A percentile compares a stretch with the other conserved stretches of the same genome.
These are phyloP conservation scores for Pestalotiopsis sp. DNA, from an alignment of 2,329 filamentous ascomycete species.

Conservation along the genomic window DNA sequence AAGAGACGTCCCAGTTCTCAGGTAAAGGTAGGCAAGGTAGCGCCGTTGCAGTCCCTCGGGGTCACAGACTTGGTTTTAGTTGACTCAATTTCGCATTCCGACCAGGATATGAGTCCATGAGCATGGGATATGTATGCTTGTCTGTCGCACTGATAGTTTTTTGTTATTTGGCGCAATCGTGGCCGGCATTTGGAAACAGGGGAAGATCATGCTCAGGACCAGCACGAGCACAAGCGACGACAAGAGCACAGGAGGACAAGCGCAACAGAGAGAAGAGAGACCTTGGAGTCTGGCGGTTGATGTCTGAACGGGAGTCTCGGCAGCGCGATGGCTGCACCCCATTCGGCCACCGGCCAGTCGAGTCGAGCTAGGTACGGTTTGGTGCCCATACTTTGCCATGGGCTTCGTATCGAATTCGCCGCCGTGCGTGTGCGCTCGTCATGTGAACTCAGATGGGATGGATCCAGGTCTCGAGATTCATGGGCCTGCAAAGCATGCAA, in stretches of 20 bases:
- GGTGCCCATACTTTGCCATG: not conserved
- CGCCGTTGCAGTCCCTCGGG: not conserved
- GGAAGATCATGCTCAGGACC: not conserved
- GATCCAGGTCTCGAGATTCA: not conserved
- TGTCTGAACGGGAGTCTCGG: not conserved
- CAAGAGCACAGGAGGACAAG: not conserved
- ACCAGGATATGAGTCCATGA: not conserved
- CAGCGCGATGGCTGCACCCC: not conserved
- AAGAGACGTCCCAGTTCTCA: too few relatives aligned
- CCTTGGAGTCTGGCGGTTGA: too few relatives aligned
- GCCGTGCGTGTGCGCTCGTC: not conserved
- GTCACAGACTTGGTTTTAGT: not conserved
- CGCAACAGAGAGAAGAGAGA: not conserved
- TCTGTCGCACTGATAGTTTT: not conserved
- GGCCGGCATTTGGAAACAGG: not conserved
- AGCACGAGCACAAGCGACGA: not conserved
- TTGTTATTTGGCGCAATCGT: not conserved
- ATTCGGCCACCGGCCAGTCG: not conserved
- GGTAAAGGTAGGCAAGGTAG: not conserved
- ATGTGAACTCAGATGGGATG: not conserved
- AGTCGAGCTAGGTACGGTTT: not conserved
- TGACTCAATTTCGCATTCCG: not conserved
- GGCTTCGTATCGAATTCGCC: not conserved
- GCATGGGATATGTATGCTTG: not conserved
- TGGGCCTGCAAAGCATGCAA: not conserved